These are phyloP conservation scores for Withania somnifera DNA, from an alignment of 305 asterid genomes.

Conservation along the genomic window DNA sequence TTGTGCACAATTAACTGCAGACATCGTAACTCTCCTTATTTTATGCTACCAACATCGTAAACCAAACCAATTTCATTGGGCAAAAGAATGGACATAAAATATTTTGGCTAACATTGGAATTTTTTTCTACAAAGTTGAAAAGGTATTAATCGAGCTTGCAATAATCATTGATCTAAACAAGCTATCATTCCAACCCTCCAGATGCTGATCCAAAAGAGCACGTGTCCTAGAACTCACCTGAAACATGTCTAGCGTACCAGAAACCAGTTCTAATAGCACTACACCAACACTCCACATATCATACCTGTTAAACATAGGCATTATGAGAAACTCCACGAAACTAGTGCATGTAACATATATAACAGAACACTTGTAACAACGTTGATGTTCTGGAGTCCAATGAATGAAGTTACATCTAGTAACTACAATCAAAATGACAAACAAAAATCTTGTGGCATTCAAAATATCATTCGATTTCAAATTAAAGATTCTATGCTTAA, in stretches of 20 bases:
- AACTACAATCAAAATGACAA: background rate
- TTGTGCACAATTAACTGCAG: background rate
- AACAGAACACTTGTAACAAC: background rate
- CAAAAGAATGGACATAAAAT: background rate
- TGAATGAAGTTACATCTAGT: background rate
- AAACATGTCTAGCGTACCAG: slow-evolving; percentile 91
- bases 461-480: background rate
- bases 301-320: slow-evolving; percentile 48
- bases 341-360: background rate
- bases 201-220: slow-evolving; percentile 84
- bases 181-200: slow-evolving; percentile 85
- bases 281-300: slow-evolving; percentile 99
- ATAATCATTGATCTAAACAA: slow-evolving; percentile 14
- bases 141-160: background rate
- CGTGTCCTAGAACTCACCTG: slow-evolving; percentile 76
- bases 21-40: background rate
- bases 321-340: background rate
- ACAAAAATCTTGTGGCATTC: background rate
- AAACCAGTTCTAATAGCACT: slow-evolving; percentile 78
- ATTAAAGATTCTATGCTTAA: background rate
- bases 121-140: background rate
- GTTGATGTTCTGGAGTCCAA: background rate
- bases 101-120: background rate
- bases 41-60: background rate
- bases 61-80: background rate